Evolutionary conservation across 371 early-diverging fungal genomes (phyloP).

Genomic region (Funneliformis caledonium): DNA sequence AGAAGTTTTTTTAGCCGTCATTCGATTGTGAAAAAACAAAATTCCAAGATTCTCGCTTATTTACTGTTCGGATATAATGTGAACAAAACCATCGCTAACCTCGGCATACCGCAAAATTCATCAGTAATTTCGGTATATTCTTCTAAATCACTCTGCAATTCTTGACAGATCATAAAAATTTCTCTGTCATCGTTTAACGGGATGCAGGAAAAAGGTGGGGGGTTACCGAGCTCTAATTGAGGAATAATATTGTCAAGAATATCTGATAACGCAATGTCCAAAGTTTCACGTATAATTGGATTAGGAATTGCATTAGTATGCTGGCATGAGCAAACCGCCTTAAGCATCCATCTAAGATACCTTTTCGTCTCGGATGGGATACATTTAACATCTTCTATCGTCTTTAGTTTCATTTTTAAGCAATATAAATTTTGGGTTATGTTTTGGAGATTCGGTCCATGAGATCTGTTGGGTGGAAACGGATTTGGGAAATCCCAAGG

Average conservation of each 20-base stretch:
- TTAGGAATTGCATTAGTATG: background rate
- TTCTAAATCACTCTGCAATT: constrained; percentile 28
- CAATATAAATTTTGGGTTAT: constrained; percentile 5
- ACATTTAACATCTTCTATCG: background rate
- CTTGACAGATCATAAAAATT: constrained; percentile 5
- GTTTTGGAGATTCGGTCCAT: background rate
- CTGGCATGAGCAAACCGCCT: background rate
- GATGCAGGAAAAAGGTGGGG: background rate
- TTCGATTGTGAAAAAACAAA: no score
- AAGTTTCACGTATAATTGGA: constrained; percentile 19
- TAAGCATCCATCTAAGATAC: background rate
- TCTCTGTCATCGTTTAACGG: background rate
- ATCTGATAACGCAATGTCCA: constrained; percentile 12
- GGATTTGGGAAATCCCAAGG: background rate
- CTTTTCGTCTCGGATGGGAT: background rate
- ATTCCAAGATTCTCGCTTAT: background rate
- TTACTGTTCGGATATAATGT: constrained; percentile 10
- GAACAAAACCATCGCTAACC: background rate
- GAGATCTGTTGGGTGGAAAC: background rate
- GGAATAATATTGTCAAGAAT: constrained; percentile 24
- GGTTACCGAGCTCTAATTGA: constrained; percentile 17
- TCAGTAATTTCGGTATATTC: background rate
- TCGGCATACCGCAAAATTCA: constrained; percentile 7
- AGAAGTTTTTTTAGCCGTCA: no score
- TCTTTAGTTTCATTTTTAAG: constrained; percentile 17